phyloP scores from a whole-genome alignment of 345 rosid species.

The Euclidium syriacum region DNA sequence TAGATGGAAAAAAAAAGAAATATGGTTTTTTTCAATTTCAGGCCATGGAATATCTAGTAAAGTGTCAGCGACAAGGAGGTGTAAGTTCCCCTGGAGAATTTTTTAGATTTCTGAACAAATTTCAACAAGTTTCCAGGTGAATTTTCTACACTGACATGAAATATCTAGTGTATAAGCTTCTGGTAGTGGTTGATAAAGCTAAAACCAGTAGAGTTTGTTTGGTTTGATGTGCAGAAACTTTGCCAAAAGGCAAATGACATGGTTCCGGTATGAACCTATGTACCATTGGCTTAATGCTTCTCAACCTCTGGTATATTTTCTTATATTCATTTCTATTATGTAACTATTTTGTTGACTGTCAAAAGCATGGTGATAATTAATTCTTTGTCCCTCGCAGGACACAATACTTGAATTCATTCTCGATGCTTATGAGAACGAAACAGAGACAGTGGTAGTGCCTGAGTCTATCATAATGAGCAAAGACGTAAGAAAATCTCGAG shows the following conservation, averaged over 20 bases:
- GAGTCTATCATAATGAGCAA: slow-evolving; percentile 56
- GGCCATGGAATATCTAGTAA: slow-evolving; percentile 80
- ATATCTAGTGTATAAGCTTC: background rate
- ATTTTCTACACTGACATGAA: background rate
- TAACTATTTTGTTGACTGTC: background rate
- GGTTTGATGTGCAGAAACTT: slow-evolving; percentile 56
- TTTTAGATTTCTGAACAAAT: slow-evolving; percentile 55
- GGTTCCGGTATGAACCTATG: slow-evolving; percentile 79
- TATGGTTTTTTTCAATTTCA: slow-evolving; percentile 29
- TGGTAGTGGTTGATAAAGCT: background rate
- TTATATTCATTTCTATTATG: background rate
- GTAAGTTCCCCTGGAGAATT: slow-evolving; percentile 62
- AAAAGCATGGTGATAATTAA: background rate
- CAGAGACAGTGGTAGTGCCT: slow-evolving; percentile 46
- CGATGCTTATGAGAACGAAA: slow-evolving; percentile 53
- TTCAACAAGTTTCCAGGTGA: slow-evolving; percentile 90
- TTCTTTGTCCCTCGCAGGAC: slow-evolving; percentile 43
- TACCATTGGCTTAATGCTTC: slow-evolving; percentile 96
- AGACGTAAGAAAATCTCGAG: slow-evolving; percentile 43
- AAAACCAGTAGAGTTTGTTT: slow-evolving; percentile 5
- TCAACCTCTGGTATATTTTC: slow-evolving; percentile 54
- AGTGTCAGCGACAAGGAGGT: slow-evolving; percentile 55
- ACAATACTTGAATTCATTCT: slow-evolving; percentile 50
- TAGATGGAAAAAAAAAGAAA: background rate
- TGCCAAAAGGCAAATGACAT: slow-evolving; percentile 92